phyloP scores from a whole-genome alignment of 139 green algal species.

The Chlorella vulgaris region DNA sequence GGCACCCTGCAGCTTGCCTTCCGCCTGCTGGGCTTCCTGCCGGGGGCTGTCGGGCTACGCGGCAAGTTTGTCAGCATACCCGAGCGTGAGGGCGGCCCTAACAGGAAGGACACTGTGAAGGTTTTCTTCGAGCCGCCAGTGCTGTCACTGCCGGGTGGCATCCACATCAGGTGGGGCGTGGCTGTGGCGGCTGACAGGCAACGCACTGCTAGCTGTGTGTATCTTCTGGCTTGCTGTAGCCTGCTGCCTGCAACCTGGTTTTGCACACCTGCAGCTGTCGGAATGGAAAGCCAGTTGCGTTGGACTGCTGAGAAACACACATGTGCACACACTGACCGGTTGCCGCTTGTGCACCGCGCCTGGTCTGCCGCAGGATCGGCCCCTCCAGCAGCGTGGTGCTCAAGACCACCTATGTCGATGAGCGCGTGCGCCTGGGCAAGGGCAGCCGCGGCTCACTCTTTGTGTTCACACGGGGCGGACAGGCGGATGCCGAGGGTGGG shows the following conservation, averaged over 20 bases:
- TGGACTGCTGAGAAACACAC: neutral
- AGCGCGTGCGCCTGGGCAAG: slow-evolving; percentile 73
- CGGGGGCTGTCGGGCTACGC: slow-evolving; percentile 66
- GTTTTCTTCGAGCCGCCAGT: slow-evolving; percentile 78
- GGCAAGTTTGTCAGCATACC: slow-evolving; percentile 57
- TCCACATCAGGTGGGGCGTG: slow-evolving; percentile 48
- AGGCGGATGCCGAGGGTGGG: slow-evolving; percentile 58
- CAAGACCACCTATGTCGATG: slow-evolving; percentile 82
- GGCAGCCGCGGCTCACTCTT: slow-evolving; percentile 75
- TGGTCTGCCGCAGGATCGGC: slow-evolving; percentile 52
- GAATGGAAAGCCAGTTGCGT: neutral
- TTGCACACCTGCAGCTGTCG: neutral
- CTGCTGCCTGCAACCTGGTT: too few relatives aligned
- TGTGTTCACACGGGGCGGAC: slow-evolving; percentile 74
- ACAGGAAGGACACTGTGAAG: slow-evolving; percentile 65
- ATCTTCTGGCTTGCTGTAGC: too few relatives aligned
- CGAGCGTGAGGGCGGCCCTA: slow-evolving; percentile 33
- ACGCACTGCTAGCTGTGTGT: too few relatives aligned
- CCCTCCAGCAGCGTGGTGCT: slow-evolving; percentile 66
- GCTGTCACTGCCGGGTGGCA: slow-evolving; percentile 46
- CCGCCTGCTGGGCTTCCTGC: slow-evolving; percentile 66
- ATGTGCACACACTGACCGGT: too few relatives aligned
- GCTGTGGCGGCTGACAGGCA: too few relatives aligned
- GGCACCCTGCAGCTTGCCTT: slow-evolving; percentile 13
- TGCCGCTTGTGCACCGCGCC: too few relatives aligned